Evolutionary conservation across 441 rosid genomes (phyloP).

Genomic region (Gossypium schwendimanii): DNA sequence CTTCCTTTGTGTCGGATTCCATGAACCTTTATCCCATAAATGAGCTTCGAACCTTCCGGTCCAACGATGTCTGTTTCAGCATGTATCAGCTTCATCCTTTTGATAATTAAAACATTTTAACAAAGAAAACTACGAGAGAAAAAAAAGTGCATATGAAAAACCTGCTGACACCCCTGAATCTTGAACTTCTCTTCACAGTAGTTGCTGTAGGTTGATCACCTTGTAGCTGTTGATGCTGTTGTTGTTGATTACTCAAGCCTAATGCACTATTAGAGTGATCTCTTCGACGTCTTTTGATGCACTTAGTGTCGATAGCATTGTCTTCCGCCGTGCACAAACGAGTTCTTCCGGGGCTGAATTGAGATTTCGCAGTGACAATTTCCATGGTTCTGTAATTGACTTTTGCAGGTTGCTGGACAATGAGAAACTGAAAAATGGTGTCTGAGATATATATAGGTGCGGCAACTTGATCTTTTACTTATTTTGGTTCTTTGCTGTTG

Average conservation of each 20-base stretch:
- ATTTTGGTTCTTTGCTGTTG: background rate
- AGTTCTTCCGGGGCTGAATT: conserved; percentile 26
- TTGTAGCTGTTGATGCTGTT: conserved; percentile 10
- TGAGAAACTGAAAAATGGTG: conserved; percentile 1
- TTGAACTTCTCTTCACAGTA: conserved; percentile 60
- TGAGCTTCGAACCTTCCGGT: conserved; percentile 66
- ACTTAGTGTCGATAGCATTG: conserved; percentile 7
- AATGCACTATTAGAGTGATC: conserved; percentile 20
- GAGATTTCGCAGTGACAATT: conserved; percentile 30
- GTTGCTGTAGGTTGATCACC: conserved; percentile 29
- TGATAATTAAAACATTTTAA: background rate
- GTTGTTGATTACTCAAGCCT: conserved; percentile 9
- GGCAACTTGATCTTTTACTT: background rate
- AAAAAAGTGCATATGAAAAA: background rate
- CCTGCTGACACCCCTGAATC: conserved; percentile 68
- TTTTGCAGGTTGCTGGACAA: background rate
- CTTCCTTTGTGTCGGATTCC: conserved; percentile 64
- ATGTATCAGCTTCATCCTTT: background rate
- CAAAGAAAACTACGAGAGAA: background rate
- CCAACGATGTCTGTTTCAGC: conserved; percentile 48
- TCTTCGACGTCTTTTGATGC: conserved; percentile 45
- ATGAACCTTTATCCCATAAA: conserved; percentile 63
- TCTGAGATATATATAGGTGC: background rate
- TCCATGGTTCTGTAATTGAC: conserved; percentile 21
- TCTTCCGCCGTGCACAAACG: conserved; percentile 9